Base-by-base conservation (phyloP, 176 grass and related monocot genomes). In the Hsuehochloa calcarea region DNA sequence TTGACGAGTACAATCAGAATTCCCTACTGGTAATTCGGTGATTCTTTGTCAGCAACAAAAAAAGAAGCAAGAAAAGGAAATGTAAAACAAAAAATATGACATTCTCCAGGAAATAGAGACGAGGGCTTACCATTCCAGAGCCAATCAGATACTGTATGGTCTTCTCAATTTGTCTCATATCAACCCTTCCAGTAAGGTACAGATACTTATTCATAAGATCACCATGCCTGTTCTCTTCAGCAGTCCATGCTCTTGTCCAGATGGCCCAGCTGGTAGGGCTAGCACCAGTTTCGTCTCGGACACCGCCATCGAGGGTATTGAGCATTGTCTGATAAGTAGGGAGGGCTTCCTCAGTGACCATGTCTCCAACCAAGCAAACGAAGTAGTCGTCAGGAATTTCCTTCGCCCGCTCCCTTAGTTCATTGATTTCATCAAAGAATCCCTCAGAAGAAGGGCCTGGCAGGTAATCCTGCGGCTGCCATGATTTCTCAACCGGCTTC, bases 381-480 rank as follows among this genome's bases (percentile, higher is more conserved):
- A 68, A 2, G 85, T 27, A 47, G 85, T 82, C 85, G 51, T 87
- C 79, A 8, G 85, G 85, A 39, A 87, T 19, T 41, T 46, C 79
- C 11, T 5, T 5, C 3, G 85, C 79, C 20, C 79, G 62, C 8
- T 15, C 79, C 3, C 70, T 52, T 13, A 87, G 85, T 20, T 82
- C 79, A 0, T 15, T 8, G 20, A 87, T 29, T 16, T 88, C 72
- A 13, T 92, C 90, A 38, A 39, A 1, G 55, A 92, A 92, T 0
- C 55, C 39, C 65, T 77, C 79, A 0, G 46, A 80, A 4, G 68
- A 16, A 6, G 87, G 73, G 60, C 87, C 84, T 0, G 84, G 90
- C 0, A 92, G 87, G 68, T 84, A 84, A 80, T 92, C 90, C 80
- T 92, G 87, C 17, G 87, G 90, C 62, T 92, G 90, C 90, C 87